A percentile compares a stretch with the other conserved stretches of the same genome.
Conservation (phyloP, 257 asterid genomes). For the Fraxinus pennsylvanica region DNA sequence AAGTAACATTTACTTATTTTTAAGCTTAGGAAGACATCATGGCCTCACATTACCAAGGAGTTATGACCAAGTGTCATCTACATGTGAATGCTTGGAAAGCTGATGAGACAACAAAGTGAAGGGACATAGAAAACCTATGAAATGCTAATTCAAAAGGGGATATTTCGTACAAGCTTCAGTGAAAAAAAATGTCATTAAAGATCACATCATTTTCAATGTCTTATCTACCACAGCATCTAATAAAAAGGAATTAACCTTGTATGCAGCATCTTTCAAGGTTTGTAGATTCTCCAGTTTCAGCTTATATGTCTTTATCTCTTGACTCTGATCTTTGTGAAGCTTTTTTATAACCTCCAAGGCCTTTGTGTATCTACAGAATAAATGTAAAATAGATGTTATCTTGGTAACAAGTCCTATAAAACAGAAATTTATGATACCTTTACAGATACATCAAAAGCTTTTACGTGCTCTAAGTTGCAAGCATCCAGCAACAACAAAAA, state of each 20-base stretch:
- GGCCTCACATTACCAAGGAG: not conserved
- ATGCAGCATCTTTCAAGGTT: constrained; percentile 87
- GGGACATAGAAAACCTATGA: not conserved
- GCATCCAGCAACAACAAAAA: not conserved
- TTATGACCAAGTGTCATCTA: not conserved
- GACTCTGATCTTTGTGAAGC: constrained; percentile 98
- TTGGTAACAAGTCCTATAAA: not conserved
- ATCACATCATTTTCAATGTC: constrained; percentile 14
- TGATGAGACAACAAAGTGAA: not conserved
- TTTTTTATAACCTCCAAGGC: constrained; percentile 95
- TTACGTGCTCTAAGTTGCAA: not conserved
- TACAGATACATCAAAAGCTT: not conserved
- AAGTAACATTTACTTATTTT: not conserved
- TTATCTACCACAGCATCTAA: constrained; percentile 14
- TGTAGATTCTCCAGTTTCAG: constrained; percentile 93
- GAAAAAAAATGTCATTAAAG: not conserved
- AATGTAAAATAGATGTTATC: constrained; percentile 15
- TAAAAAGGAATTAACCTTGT: constrained; percentile 53
- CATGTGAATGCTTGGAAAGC: not conserved
- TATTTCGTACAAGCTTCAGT: not conserved
- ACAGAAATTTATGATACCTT: not conserved
- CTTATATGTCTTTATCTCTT: constrained; percentile 84
- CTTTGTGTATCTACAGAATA: constrained; percentile 76
- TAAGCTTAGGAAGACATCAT: not conserved
- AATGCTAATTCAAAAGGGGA: not conserved